These are phyloP conservation scores for Nicotiana otophora DNA, from an alignment of 257 asterid species.

Conservation along the genomic window DNA sequence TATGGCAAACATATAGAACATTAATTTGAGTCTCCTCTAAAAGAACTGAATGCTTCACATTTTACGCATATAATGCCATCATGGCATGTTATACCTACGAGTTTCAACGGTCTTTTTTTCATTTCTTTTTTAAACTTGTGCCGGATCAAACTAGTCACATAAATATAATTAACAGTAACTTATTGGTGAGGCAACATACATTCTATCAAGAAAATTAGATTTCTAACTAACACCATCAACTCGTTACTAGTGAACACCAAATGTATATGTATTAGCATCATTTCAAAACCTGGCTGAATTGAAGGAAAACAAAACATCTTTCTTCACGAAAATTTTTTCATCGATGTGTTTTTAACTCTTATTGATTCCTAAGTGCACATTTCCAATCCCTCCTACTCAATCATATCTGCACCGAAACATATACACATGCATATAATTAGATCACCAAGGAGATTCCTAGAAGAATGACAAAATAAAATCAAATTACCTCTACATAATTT, in stretches of 20 bases:
- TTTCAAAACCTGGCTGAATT: neutral
- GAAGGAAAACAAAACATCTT: neutral
- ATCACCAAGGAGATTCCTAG: constrained; percentile 1
- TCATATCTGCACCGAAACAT: neutral
- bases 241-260: neutral
- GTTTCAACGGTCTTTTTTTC: too few relatives aligned
- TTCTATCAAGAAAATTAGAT: neutral
- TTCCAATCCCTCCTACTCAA: too few relatives aligned
- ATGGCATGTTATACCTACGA: too few relatives aligned
- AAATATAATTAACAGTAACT: neutral
- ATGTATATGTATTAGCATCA: neutral
- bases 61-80: too few relatives aligned
- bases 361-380: too few relatives aligned
- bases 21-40: neutral
- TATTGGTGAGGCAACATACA: neutral
- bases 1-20: neutral
- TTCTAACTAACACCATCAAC: neutral
- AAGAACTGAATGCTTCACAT: neutral
- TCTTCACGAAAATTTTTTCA: neutral
- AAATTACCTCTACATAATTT: neutral
- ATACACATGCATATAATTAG: neutral
- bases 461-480: neutral
- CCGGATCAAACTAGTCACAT: too few relatives aligned
- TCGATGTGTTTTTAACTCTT: neutral
- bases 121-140: too few relatives aligned